phyloP scores from a whole-genome alignment of 108 stramenopile genomes.

The Cyclotella sp. region DNA sequence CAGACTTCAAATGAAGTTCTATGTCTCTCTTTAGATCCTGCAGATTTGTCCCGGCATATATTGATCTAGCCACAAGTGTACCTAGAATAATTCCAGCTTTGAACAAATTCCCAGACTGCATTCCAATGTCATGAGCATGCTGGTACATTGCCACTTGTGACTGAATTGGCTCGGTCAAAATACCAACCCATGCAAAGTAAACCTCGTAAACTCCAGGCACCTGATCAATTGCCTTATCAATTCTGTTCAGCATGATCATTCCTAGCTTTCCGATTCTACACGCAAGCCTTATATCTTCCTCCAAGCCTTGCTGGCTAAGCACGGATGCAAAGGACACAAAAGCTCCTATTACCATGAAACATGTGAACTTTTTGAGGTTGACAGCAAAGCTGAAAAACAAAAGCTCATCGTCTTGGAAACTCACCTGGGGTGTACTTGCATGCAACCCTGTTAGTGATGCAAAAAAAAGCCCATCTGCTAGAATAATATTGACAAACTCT shows the following conservation, averaged over 20 bases:
- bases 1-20: constrained; percentile 23
- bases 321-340: neutral
- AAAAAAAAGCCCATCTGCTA: neutral
- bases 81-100: constrained; percentile 10
- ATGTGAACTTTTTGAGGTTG: no score
- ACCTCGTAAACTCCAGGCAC: neutral
- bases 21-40: constrained; percentile 18
- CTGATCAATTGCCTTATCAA: neutral
- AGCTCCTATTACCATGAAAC: neutral
- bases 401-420: no score
- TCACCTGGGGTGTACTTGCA: neutral
- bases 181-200: constrained; percentile 10
- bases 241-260: neutral
- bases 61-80: constrained; percentile 6
- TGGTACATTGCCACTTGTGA: constrained; percentile 17
- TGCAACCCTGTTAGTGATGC: neutral
- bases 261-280: neutral
- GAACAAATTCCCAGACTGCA: constrained; percentile 15
- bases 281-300: neutral
- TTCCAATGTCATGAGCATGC: constrained; percentile 24
- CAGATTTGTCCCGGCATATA: constrained; percentile 23
- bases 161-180: constrained; percentile 28
- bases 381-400: no score
- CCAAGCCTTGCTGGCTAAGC: neutral
- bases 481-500: neutral